Conservation (phyloP, 148 eudicot genomes). For the Limonium bicolor region DNA sequence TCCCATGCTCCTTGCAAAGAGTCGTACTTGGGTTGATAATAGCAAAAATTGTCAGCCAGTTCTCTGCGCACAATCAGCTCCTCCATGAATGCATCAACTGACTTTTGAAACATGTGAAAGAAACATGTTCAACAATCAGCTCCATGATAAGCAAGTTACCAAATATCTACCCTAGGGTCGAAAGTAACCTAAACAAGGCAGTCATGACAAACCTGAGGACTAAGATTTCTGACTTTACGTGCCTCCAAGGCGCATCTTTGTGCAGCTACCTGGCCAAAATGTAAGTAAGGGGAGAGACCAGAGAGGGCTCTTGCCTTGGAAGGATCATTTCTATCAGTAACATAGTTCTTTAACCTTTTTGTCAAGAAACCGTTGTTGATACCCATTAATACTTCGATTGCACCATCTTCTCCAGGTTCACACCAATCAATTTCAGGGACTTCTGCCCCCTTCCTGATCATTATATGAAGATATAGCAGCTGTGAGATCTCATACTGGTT, state of each 20-base stretch:
- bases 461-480: constrained; percentile 3
- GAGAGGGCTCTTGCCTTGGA: constrained; percentile 71
- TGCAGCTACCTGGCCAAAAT: constrained; percentile 94
- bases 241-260: constrained; percentile 97
- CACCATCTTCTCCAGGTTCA: constrained; percentile 85
- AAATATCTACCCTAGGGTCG: not conserved
- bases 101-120: constrained; percentile 24
- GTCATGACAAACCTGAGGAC: constrained; percentile 51
- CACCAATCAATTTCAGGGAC: constrained; percentile 95
- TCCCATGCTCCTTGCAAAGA: constrained; percentile 94
- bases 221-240: constrained; percentile 39
- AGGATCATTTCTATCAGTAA: constrained; percentile 69
- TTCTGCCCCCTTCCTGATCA: constrained; percentile 69
- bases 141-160: not conserved
- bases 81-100: constrained; percentile 85
- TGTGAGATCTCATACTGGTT: too few species aligned
- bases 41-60: constrained; percentile 90
- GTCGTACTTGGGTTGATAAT: constrained; percentile 88
- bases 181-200: not conserved
- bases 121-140: not conserved
- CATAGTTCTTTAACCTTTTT: constrained; percentile 54
- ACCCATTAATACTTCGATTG: constrained; percentile 65
- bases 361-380: constrained; percentile 60
- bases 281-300: constrained; percentile 91
- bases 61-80: constrained; percentile 90